Percentiles rank a stretch among this genome's conserved stretches.
Evolutionary conservation across 2,329 filamentous ascomycete genomes (phyloP).

Genomic region (Mycosphaerella sp.): DNA sequence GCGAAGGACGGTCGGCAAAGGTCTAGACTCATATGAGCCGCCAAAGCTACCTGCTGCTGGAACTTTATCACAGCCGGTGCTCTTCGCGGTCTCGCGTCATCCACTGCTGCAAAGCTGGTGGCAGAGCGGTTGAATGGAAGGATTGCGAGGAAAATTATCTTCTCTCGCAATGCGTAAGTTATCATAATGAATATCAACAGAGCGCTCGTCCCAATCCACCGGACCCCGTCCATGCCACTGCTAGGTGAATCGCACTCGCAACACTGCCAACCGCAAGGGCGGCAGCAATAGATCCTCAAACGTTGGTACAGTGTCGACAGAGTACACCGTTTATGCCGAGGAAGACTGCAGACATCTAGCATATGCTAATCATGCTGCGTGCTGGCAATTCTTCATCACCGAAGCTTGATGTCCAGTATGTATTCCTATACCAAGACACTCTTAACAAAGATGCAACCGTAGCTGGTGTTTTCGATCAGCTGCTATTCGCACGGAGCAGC

Average conservation of each 20-base stretch:
- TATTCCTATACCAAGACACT: background rate
- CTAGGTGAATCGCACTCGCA: background rate
- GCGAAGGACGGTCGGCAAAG: no score
- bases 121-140: background rate
- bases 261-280: background rate
- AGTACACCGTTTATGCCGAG: background rate
- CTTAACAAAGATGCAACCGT: constrained; percentile 1
- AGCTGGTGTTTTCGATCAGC: constrained; percentile 17
- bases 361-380: background rate
- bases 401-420: background rate
- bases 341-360: background rate
- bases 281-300: background rate
- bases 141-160: background rate
- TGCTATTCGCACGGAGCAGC: constrained; percentile 28
- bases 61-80: no score
- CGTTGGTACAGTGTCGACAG: background rate
- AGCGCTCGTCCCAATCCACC: background rate
- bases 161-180: background rate
- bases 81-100: no score
- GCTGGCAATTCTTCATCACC: background rate
- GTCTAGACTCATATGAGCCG: no score
- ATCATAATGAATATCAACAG: background rate
- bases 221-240: background rate
- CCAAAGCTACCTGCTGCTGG: no score
- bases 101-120: no score